Base-by-base conservation (phyloP, 2,329 filamentous ascomycete species). In the Shiraia sp. region DNA sequence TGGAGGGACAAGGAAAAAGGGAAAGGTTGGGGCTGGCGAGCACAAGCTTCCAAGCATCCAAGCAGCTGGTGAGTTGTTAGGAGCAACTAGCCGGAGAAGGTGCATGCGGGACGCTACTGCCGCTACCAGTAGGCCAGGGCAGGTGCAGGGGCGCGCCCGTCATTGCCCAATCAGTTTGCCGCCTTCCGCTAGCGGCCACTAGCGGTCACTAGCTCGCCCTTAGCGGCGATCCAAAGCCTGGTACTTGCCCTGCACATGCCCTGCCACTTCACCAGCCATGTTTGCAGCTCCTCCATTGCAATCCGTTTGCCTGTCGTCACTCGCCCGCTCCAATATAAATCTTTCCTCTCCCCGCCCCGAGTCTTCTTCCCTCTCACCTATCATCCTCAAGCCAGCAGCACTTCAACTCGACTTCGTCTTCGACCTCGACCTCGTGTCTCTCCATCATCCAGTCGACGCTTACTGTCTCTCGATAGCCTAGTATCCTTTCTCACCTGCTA, bases 311-410 rank as follows among this genome's bases (percentile, higher is more conserved):
- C 14, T 19, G 28, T 27, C 25, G 23, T 13, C 30, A 37, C 29
- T 5, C 36, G 6, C 9, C 16, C 6, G 10, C 17, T n/a, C n/a
- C n/a, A n/a, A 54, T 57, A 60, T 57, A 60, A 53, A 57, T 38
- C 45, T 38, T 30, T 32, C 2, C 24, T 13, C 13, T n/a, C 10
- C 25, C 31, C 39, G 13, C 34, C 25, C 4, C 19, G 4, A 8
- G 4, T 22, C 13, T 27, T 30, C 32, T 31, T 27, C 7, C 33
- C 26, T 28, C 41, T 37, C 49, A 50, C 8, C 31, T 26, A 45
- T 36, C 42, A 54, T 51, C 47, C 36, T 44, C 49, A 55, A 25
- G 39, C 22, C 33, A 31, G 10, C 36, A 36, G 49, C 40, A 45
- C 39, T 36, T 41, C 35, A 37, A 33, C 36, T 37, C 43, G n/a